Conservation (phyloP, 176 grass and related monocot genomes). For the Rhipidocladum racemiflorum region DNA sequence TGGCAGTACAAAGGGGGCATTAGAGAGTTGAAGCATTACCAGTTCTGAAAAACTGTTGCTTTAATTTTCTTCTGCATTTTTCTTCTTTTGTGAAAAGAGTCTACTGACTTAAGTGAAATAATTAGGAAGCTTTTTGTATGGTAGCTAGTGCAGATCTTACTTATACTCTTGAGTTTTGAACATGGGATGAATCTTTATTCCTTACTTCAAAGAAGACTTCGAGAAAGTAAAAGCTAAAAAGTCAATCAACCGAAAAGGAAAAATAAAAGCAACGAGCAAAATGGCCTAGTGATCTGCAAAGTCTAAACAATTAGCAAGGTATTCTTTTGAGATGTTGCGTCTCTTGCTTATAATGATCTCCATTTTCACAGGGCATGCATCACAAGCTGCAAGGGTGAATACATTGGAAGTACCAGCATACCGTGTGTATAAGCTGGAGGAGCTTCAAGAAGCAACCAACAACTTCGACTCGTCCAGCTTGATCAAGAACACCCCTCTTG, state of each 20-base stretch:
- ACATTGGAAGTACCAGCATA: conserved; percentile 53
- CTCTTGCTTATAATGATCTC: neutral
- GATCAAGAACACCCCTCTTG: conserved; percentile 42
- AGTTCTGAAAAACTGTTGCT: neutral
- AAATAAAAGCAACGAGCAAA: neutral
- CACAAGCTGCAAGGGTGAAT: conserved; percentile 57
- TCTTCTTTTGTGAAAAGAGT: conserved; percentile 15
- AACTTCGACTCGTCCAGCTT: conserved; percentile 65
- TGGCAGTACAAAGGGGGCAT: neutral
- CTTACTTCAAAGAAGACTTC: conserved; percentile 31
- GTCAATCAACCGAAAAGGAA: conserved; percentile 19
- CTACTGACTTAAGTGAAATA: conserved; percentile 27
- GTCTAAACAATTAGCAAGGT: neutral
- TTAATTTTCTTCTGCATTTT: neutral
- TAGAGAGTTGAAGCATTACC: neutral
- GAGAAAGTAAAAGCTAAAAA: conserved; percentile 32
- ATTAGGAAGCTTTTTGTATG: conserved; percentile 5
- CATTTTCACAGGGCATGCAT: conserved; percentile 56
- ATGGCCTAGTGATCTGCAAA: neutral
- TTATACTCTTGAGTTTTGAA: conserved; percentile 26
- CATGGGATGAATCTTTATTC: conserved; percentile 36
- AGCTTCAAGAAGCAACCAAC: conserved; percentile 73
- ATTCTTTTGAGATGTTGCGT: too few relatives aligned
- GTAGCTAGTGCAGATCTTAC: conserved; percentile 5
- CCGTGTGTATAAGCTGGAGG: conserved; percentile 56